These are phyloP conservation scores for Pythium chondricola DNA, from an alignment of 352 stramenopile species.

Conservation along the genomic window DNA sequence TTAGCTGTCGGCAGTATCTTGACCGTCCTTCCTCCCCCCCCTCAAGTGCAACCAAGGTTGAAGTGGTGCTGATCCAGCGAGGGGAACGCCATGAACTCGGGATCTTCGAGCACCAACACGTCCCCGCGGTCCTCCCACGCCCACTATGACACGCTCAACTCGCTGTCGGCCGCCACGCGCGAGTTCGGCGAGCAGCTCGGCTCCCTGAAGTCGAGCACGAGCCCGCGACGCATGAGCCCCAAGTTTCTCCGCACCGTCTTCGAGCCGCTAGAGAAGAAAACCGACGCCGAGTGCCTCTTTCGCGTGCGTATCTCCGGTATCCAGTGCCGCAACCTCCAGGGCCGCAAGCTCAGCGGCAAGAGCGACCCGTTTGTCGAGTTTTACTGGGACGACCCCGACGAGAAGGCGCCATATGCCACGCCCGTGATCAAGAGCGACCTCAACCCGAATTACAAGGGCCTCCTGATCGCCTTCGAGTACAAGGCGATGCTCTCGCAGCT, in stretches of 20 bases:
- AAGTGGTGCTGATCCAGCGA: constrained; percentile 3
- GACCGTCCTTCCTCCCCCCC: too few relatives aligned
- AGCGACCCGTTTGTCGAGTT: constrained; percentile 87
- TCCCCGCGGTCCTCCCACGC: constrained; percentile 33
- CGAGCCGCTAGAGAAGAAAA: constrained; percentile 48
- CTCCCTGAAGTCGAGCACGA: constrained; percentile 21
- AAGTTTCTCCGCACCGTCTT: constrained; percentile 68
- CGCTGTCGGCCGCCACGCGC: constrained; percentile 61
- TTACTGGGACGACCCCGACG: constrained; percentile 74
- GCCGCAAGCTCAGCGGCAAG: constrained; percentile 74
- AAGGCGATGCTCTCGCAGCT: constrained; percentile 53
- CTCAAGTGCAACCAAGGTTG: too few relatives aligned
- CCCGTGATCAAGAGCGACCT: constrained; percentile 82
- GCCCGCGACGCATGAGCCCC: constrained; percentile 35
- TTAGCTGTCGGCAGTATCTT: too few relatives aligned
- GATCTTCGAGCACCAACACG: constrained; percentile 27
- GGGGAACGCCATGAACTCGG: constrained; percentile 10
- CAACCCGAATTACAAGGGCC: constrained; percentile 85
- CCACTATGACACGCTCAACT: constrained; percentile 62
- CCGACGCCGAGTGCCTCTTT: constrained; percentile 72
- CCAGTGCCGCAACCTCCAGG: constrained; percentile 83
- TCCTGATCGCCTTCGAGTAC: constrained; percentile 86
- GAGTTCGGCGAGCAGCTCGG: constrained; percentile 73
- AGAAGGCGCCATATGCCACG: constrained; percentile 65
- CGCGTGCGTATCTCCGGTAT: constrained; percentile 82